A percentile compares a stretch with the other conserved stretches of the same genome.
Conservation (phyloP, 371 early-diverging fungal genomes). For the Zopfochytrium polystomum region DNA sequence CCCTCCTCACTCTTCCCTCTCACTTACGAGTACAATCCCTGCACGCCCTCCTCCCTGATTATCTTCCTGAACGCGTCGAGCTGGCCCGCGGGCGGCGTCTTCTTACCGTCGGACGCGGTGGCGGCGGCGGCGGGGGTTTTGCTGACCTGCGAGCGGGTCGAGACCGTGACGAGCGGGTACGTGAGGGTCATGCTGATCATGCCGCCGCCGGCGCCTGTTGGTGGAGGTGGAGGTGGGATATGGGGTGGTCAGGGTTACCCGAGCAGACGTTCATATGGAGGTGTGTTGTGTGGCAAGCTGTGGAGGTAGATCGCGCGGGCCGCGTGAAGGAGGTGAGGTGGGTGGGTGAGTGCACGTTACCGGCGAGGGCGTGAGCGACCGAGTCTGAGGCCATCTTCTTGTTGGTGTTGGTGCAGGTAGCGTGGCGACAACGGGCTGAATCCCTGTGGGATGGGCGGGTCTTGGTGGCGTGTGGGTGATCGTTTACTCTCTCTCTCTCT, state of each 20-base stretch:
- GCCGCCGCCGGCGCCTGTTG: constrained; percentile 89
- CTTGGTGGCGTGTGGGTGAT: no score
- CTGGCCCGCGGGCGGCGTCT: constrained; percentile 41
- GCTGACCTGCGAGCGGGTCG: constrained; percentile 85
- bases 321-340: background rate
- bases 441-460: no score
- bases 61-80: constrained; percentile 84
- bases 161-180: constrained; percentile 90
- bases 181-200: constrained; percentile 89
- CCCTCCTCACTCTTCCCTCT: no score
- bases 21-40: constrained; percentile 85
- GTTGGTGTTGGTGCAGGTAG: no score
- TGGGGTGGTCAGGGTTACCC: background rate
- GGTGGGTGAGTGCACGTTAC: constrained; percentile 37
- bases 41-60: constrained; percentile 80
- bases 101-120: background rate
- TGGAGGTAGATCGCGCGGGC: no score
- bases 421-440: no score
- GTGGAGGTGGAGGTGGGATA: constrained; percentile 3
- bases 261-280: no score
- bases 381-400: constrained; percentile 65
- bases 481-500: no score
- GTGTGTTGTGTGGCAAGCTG: no score
- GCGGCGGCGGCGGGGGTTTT: constrained; percentile 43
- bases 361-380: constrained; percentile 88